phyloP scores from a whole-genome alignment of 805 yeast species.

The Scheffersomyces spartinae region DNA sequence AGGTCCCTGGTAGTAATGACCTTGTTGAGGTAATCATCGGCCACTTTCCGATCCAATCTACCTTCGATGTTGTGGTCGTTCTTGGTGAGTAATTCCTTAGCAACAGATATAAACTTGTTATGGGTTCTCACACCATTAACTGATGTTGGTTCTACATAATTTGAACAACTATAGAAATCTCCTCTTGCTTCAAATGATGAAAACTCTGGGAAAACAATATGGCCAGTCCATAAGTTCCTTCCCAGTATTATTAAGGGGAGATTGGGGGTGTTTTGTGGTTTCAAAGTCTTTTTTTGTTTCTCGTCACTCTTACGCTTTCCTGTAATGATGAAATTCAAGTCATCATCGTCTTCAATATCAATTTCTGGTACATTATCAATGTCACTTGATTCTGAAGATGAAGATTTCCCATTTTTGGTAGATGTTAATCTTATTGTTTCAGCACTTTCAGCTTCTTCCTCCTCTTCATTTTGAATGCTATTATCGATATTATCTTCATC shows the following conservation, averaged over 20 bases:
- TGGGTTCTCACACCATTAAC: constrained; percentile 9
- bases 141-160: constrained; percentile 9
- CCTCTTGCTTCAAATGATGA: constrained; percentile 29
- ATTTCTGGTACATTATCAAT: constrained; percentile 5
- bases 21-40: constrained; percentile 44
- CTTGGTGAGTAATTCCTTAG: constrained; percentile 17
- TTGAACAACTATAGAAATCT: constrained; percentile 25
- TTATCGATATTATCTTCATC: constrained; percentile 12
- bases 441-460: too few species aligned
- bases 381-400: too few species aligned
- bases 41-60: constrained; percentile 41
- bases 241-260: constrained; percentile 6
- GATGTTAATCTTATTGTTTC: too few species aligned
- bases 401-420: too few species aligned
- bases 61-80: constrained; percentile 44
- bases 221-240: constrained; percentile 35
- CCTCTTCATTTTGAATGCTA: constrained; percentile 4
- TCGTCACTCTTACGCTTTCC: constrained; percentile 6
- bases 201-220: constrained; percentile 36
- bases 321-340: constrained; percentile 19
- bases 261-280: constrained; percentile 10
- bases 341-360: constrained; percentile 20
- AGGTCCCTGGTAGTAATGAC: constrained; percentile 40
- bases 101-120: constrained; percentile 14
- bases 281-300: constrained; percentile 7